Percentiles rank a stretch among this genome's conserved stretches.
Evolutionary conservation across 2,329 filamentous ascomycete species (phyloP).

Genomic region (Colletotrichum theobromicola): DNA sequence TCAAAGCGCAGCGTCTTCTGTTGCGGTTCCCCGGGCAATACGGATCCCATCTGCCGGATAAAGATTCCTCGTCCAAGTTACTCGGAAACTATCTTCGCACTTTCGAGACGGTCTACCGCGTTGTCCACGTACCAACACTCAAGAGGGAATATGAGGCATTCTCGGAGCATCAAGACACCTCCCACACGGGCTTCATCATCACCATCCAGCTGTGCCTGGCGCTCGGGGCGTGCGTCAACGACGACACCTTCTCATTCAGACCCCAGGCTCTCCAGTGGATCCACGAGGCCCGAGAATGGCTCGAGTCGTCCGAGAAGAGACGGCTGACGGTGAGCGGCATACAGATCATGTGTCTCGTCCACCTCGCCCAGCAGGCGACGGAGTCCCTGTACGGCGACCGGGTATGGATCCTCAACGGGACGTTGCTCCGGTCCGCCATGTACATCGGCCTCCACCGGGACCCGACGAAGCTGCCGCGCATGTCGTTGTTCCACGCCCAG

Average conservation of each 20-base stretch:
- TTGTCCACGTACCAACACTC: constrained; percentile 47
- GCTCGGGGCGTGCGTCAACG: constrained; percentile 25
- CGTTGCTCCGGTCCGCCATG: constrained; percentile 34
- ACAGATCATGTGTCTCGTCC: constrained; percentile 33
- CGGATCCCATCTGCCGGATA: constrained; percentile 42
- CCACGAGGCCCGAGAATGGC: constrained; percentile 25
- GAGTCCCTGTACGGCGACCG: constrained; percentile 25
- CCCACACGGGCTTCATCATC: constrained; percentile 24
- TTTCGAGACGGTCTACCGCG: constrained; percentile 45
- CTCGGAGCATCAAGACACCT: constrained; percentile 15
- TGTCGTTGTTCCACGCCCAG: constrained; percentile 30
- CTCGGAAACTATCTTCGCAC: constrained; percentile 43
- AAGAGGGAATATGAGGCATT: constrained; percentile 34
- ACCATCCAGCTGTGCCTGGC: constrained; percentile 26
- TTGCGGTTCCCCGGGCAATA: constrained; percentile 37
- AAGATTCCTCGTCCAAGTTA: constrained; percentile 42
- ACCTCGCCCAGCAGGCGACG: constrained; percentile 27
- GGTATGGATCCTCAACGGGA: constrained; percentile 33
- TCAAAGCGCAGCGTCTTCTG: constrained; percentile 44
- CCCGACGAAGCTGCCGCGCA: constrained; percentile 29
- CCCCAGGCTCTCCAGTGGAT: constrained; percentile 25
- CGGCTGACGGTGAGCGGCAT: constrained; percentile 29
- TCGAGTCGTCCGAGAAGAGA: constrained; percentile 26
- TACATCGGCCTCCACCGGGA: constrained; percentile 38
- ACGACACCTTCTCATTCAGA: constrained; percentile 23